phyloP scores from a whole-genome alignment of 2,329 filamentous ascomycete species.

The Colletotrichum lini region DNA sequence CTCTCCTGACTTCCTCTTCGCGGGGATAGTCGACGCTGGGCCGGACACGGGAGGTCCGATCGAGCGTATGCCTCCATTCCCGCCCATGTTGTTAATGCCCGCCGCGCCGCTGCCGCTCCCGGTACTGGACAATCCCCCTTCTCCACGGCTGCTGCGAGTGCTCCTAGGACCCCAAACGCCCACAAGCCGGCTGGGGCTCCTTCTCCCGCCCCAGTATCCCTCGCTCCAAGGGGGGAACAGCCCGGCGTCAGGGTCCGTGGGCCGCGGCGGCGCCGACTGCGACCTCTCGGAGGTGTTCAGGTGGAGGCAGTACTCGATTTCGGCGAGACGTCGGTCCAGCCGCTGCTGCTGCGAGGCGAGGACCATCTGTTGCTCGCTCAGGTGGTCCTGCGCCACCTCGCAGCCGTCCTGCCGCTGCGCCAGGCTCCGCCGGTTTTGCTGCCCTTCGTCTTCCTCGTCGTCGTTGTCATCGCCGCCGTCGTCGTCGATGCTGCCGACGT shows the following conservation, averaged over 20 bases:
- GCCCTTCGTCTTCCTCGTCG: not conserved
- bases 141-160: not conserved
- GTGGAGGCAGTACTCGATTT: not conserved
- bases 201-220: constrained; percentile 12
- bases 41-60: not conserved
- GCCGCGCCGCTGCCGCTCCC: not conserved
- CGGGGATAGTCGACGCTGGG: not conserved
- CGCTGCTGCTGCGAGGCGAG: constrained; percentile 19
- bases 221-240: constrained; percentile 7
- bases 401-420: not conserved
- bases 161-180: constrained; percentile 1
- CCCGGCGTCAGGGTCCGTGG: not conserved
- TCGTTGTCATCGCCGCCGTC: too few species aligned
- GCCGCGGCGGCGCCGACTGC: not conserved
- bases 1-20: not conserved
- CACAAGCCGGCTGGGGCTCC: constrained; percentile 5
- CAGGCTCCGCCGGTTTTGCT: not conserved
- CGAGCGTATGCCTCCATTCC: not conserved
- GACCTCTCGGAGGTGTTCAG: not conserved
- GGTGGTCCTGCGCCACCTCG: constrained; percentile 9
- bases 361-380: constrained; percentile 26
- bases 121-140: not conserved
- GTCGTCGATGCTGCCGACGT: not conserved
- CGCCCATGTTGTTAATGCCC: not conserved
- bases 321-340: constrained; percentile 12